Conservation (phyloP, 768 basidiomycete genomes). For the Lentinus tigrinus region DNA sequence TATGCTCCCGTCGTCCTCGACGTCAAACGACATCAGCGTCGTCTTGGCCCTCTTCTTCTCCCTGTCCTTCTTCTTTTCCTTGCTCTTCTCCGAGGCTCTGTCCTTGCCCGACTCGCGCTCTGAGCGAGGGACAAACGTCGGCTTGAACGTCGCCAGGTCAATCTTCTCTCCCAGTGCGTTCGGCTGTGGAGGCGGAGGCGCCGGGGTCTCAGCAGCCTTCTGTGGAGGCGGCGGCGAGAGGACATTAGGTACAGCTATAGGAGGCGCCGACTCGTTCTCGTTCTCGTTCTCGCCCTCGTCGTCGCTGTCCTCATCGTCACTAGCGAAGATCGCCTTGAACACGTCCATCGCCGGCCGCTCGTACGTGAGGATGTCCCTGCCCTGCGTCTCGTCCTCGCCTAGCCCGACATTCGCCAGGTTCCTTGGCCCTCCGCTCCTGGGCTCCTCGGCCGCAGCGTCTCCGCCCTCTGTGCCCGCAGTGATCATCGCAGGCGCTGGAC, state of each 20-base stretch:
- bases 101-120: constrained; percentile 38
- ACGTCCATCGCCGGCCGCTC: constrained; percentile 86
- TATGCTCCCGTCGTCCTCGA: constrained; percentile 54
- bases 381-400: constrained; percentile 91
- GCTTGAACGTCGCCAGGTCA: constrained; percentile 79
- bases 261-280: constrained; percentile 63
- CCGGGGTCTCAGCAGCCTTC: background rate
- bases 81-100: constrained; percentile 39
- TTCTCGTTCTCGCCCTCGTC: constrained; percentile 56
- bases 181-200: constrained; percentile 4
- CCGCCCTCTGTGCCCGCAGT: constrained; percentile 4
- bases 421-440: constrained; percentile 25
- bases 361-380: constrained; percentile 84
- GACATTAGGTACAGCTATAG: constrained; percentile 2
- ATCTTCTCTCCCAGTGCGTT: constrained; percentile 26
- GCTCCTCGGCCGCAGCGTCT: background rate
- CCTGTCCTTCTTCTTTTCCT: constrained; percentile 51
- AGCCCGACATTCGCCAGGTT: constrained; percentile 82
- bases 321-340: constrained; percentile 98
- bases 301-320: constrained; percentile 85
- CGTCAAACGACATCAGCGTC: constrained; percentile 70
- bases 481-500: constrained; percentile 12
- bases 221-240: background rate
- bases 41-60: constrained; percentile 44
- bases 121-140: constrained; percentile 77